Percentiles rank a stretch among this genome's conserved stretches.
Evolutionary conservation across 1,139 yeast genomes (phyloP).

Genomic region (Yamadazyma mexicana): DNA sequence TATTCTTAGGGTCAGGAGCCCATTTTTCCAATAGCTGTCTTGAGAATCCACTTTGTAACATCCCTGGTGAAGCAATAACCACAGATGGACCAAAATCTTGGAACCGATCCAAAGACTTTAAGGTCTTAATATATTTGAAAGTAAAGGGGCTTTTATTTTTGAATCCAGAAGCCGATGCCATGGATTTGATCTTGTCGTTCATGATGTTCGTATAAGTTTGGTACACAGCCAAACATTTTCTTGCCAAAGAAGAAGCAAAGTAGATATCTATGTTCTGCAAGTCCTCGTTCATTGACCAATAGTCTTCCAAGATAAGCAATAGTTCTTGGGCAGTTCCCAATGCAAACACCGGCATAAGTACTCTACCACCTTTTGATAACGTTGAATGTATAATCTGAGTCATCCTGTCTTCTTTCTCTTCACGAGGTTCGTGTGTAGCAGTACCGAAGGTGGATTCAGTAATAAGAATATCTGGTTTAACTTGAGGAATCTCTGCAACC

Average conservation of each 20-base stretch:
- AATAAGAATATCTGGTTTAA: conserved; percentile 83
- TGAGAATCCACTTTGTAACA: conserved; percentile 94
- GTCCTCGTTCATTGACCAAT: conserved; percentile 86
- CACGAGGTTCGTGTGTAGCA: conserved; percentile 90
- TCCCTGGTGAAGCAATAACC: conserved; percentile 95
- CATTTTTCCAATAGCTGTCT: conserved; percentile 88
- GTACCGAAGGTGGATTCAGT: conserved; percentile 98
- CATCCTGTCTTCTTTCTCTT: conserved; percentile 78
- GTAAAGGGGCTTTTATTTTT: conserved; percentile 74
- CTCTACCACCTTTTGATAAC: conserved; percentile 85
- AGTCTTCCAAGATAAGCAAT: conserved; percentile 84
- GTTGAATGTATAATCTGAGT: conserved; percentile 85
- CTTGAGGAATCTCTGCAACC: conserved; percentile 92
- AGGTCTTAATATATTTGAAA: conserved; percentile 80
- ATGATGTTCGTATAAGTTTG: conserved; percentile 96
- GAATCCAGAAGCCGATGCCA: conserved; percentile 59
- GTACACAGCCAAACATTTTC: conserved; percentile 95
- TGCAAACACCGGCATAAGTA: conserved; percentile 91
- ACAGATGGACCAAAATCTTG: conserved; percentile 97
- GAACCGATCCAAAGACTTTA: conserved; percentile 77
- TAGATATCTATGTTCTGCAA: conserved; percentile 79
- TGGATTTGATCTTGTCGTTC: conserved; percentile 85
- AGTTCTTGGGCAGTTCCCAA: conserved; percentile 96
- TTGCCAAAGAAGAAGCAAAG: conserved; percentile 91
- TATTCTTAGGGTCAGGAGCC: conserved; percentile 95